These are phyloP conservation scores for Aspergillus hiratsukae DNA, from an alignment of 2,329 filamentous ascomycete species.

Conservation along the genomic window DNA sequence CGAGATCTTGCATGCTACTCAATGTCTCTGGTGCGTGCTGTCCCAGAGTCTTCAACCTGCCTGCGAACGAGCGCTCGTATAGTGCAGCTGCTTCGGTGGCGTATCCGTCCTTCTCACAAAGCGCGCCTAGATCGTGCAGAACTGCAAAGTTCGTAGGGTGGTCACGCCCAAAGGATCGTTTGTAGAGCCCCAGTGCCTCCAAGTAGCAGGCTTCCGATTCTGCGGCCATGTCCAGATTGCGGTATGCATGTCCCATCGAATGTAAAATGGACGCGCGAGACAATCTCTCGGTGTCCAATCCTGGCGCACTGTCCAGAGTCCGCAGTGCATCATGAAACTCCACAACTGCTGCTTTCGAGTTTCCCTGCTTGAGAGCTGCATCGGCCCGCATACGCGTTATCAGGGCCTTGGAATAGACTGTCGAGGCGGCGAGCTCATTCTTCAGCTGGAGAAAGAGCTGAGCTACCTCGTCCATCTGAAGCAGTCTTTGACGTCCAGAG, in stretches of 20 bases:
- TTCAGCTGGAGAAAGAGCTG: conserved; percentile 26
- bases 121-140: conserved; percentile 24
- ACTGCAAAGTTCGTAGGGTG: conserved; percentile 24
- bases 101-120: conserved; percentile 27
- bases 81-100: conserved; percentile 28
- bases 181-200: conserved; percentile 24
- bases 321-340: conserved; percentile 23
- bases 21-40: conserved; percentile 29
- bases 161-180: conserved; percentile 25
- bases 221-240: conserved; percentile 18
- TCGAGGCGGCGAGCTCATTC: conserved; percentile 17
- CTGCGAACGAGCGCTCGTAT: conserved; percentile 28
- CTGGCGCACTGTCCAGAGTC: conserved; percentile 18
- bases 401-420: conserved; percentile 17
- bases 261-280: conserved; percentile 23
- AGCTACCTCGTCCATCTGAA: conserved; percentile 27
- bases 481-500: conserved; percentile 26
- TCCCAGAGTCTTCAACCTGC: conserved; percentile 25
- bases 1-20: conserved; percentile 27
- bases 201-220: conserved; percentile 27
- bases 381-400: conserved; percentile 20
- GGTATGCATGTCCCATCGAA: conserved; percentile 23
- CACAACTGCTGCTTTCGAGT: conserved; percentile 18
- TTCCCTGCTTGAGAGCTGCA: conserved; percentile 17
- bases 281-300: conserved; percentile 21